Base-by-base conservation (phyloP, 371 early-diverging fungal species). In the Fennellomyces sp. region DNA sequence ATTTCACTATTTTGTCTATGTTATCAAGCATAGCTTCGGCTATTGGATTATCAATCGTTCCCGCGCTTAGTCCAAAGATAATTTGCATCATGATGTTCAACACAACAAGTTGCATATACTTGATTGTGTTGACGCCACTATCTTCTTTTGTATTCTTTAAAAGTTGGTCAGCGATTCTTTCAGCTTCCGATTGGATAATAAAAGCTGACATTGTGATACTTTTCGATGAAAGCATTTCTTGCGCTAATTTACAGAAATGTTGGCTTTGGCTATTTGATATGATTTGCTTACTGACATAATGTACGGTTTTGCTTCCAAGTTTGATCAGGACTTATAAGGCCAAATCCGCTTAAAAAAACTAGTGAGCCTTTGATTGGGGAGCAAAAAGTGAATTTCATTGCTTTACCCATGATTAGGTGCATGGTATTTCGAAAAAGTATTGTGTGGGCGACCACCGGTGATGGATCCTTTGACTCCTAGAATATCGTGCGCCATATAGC, bases 401-500 rank as follows among this genome's bases (percentile, higher is more conserved):
- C n/a, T n/a, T n/a, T 59, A 52, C 60, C 56, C 36, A 50, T 55
- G 26, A 19, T 56, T 31, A 39, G 50, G 47, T 41, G 60, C 52
- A 39, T 52, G 52, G 15, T 49, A 58, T 1, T 58, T 28, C 13
- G 29, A 25, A 13, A 15, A 64, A 8, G 42, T 31, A 19, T 64
- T 53, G 28, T 31, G 55, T 10, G 65, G 51, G 38, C 65, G 10
- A 12, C 51, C 29, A 2, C 60, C 55, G 6, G 65, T 65, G 15
- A 48, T n/a, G n/a, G 51, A 38, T 25, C 65, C 65, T 8, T 56
- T 27, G n/a, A 41, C 60, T 15, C 29, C 35, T 29, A 67, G 55
- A 3, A 67, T 42, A 8, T 67, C 68, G 42, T 67, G 61, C 2
- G 68, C 68, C 7, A 67, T 28, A 12, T 55, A 27, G 26, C 59